Percentiles rank a stretch among this genome's conserved stretches.
Evolutionary conservation across 2,329 filamentous ascomycete species (phyloP).

Genomic region (Aspergillus sp.): DNA sequence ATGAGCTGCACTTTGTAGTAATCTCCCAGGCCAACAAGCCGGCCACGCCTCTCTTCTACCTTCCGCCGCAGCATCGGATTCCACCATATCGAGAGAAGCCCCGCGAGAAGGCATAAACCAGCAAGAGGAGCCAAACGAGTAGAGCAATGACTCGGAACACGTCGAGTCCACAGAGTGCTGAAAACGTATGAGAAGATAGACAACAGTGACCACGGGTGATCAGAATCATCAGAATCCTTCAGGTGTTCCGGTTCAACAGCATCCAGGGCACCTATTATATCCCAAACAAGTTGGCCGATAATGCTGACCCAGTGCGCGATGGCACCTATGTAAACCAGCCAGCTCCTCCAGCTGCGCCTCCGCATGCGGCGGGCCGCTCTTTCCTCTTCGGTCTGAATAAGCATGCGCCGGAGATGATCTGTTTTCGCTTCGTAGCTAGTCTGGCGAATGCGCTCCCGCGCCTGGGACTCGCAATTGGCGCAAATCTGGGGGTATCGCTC

Average conservation of each 20-base stretch:
- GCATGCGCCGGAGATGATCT: slow-evolving; percentile 66
- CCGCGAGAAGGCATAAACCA: slow-evolving; percentile 31
- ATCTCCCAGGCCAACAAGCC: slow-evolving; percentile 33
- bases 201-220: slow-evolving; percentile 10
- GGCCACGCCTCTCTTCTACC: slow-evolving; percentile 32
- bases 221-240: slow-evolving; percentile 6
- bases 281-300: slow-evolving; percentile 35
- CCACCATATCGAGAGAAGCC: slow-evolving; percentile 40
- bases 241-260: slow-evolving; percentile 8
- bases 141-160: slow-evolving; percentile 19
- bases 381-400: slow-evolving; percentile 50
- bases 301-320: slow-evolving; percentile 35
- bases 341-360: slow-evolving; percentile 35
- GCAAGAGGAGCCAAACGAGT: slow-evolving; percentile 25
- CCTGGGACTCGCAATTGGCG: slow-evolving; percentile 64
- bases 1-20: slow-evolving; percentile 41
- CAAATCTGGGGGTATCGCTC: slow-evolving; percentile 84
- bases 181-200: slow-evolving; percentile 14
- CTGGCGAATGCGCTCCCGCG: slow-evolving; percentile 58
- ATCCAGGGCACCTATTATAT: slow-evolving; percentile 26
- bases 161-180: slow-evolving; percentile 9
- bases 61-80: slow-evolving; percentile 39
- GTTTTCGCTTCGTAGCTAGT: slow-evolving; percentile 74
- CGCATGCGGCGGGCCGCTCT: slow-evolving; percentile 23
- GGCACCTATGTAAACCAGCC: slow-evolving; percentile 36